phyloP scores from a whole-genome alignment of 768 basidiomycete genomes.

The Termitomyces sp. region DNA sequence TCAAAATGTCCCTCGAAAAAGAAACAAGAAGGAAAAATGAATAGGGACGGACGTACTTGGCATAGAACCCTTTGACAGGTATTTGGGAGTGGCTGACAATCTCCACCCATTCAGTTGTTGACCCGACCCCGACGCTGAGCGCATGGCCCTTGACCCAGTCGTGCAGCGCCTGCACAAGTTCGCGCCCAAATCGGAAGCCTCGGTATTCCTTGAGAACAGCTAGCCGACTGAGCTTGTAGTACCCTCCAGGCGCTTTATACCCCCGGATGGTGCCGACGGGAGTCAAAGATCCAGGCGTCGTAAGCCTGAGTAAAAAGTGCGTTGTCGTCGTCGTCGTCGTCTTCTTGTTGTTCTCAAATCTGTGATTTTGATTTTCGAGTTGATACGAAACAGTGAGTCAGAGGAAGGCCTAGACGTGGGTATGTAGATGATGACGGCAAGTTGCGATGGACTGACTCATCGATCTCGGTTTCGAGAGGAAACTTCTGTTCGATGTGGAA shows the following conservation, averaged over 20 bases:
- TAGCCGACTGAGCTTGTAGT: slow-evolving; percentile 75
- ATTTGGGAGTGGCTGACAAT: slow-evolving; percentile 73
- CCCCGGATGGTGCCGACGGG: slow-evolving; percentile 74
- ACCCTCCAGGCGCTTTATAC: slow-evolving; percentile 36
- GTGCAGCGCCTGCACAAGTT: slow-evolving; percentile 64
- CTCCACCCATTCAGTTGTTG: slow-evolving; percentile 33
- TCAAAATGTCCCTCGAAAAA: no score
- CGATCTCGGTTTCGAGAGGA: slow-evolving; percentile 71
- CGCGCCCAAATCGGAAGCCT: slow-evolving; percentile 58
- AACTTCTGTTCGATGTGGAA: slow-evolving; percentile 71
- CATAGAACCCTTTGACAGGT: slow-evolving; percentile 69
- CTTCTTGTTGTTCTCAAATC: slow-evolving; percentile 50
- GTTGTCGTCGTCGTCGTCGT: slow-evolving; percentile 51
- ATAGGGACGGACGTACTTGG: slow-evolving; percentile 72
- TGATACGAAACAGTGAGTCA: no score
- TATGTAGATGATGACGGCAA: neutral
- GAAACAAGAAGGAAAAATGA: no score
- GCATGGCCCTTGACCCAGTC: slow-evolving; percentile 54
- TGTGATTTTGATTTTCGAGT: no score
- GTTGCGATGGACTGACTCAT: slow-evolving; percentile 47
- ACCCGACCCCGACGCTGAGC: no score
- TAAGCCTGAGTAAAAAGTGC: slow-evolving; percentile 72
- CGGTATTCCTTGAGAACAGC: slow-evolving; percentile 70
- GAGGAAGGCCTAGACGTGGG: no score
- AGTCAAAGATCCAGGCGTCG: slow-evolving; percentile 51